Evolutionary conservation across 2,329 filamentous ascomycete species (phyloP).

Genomic region (Pestalotiopsis sp.): DNA sequence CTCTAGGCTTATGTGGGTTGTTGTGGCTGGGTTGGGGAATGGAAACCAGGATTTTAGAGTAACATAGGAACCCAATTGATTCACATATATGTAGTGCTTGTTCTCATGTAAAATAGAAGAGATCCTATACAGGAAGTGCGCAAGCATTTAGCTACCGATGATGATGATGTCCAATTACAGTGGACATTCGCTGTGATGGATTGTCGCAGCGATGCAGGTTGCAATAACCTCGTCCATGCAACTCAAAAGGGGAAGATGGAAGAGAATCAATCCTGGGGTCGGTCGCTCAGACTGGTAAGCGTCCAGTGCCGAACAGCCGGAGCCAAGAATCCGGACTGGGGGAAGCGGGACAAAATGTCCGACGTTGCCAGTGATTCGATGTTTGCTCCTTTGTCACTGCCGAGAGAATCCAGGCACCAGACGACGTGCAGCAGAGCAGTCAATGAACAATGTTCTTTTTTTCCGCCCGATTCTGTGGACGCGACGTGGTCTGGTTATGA

Average conservation of each 20-base stretch:
- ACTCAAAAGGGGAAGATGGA: neutral
- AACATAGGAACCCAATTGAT: too few relatives aligned
- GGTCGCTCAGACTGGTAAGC: neutral
- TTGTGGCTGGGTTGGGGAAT: too few relatives aligned
- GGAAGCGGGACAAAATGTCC: constrained; percentile 1
- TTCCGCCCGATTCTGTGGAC: neutral
- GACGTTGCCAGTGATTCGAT: neutral
- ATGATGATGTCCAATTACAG: neutral
- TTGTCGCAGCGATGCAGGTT: neutral
- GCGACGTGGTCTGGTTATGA: neutral
- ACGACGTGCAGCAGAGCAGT: neutral
- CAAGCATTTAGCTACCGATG: too few relatives aligned
- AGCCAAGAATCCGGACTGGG: neutral
- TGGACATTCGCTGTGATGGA: neutral
- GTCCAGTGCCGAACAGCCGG: constrained; percentile 1
- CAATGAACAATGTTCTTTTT: neutral
- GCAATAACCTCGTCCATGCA: neutral
- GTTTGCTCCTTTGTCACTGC: neutral
- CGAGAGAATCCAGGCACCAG: neutral
- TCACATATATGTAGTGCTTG: too few relatives aligned
- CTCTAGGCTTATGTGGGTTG: too few relatives aligned
- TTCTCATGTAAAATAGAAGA: too few relatives aligned
- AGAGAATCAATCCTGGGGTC: neutral
- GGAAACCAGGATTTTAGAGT: too few relatives aligned
- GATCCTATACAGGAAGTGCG: too few relatives aligned